Percentiles rank a stretch among this genome's conserved stretches.
Conservation (phyloP, 306 rosid species). For the Medicago truncatula region DNA sequence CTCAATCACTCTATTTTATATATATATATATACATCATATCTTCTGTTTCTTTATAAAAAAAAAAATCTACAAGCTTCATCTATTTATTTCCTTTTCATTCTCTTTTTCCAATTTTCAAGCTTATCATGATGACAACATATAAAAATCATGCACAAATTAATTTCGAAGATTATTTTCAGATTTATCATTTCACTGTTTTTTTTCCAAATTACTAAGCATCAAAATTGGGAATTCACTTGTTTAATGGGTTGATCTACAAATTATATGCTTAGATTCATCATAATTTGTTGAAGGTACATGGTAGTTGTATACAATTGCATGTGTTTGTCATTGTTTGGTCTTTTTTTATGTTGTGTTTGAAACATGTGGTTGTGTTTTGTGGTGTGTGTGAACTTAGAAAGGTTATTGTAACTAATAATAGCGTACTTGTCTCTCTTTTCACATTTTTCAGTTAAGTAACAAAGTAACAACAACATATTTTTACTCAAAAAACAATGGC, state of each 20-base stretch:
- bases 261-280: conserved; percentile 25
- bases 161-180: not conserved
- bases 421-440: conserved; percentile 40
- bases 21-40: not conserved
- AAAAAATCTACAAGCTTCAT: conserved; percentile 10
- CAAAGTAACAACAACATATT: conserved; percentile 16
- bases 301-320: conserved; percentile 9
- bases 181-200: conserved; percentile 39
- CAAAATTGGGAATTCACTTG: conserved; percentile 36
- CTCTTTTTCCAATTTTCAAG: conserved; percentile 18
- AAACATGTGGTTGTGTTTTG: conserved; percentile 30
- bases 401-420: conserved; percentile 28
- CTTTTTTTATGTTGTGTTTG: conserved; percentile 5
- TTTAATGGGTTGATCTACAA: conserved; percentile 54
- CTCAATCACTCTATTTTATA: conserved; percentile 24
- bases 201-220: conserved; percentile 15
- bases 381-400: conserved; percentile 36
- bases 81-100: conserved; percentile 16
- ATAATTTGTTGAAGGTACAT: conserved; percentile 30
- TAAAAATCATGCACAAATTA: conserved; percentile 22
- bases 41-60: not conserved
- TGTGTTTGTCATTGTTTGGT: conserved; percentile 26
- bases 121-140: not conserved
- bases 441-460: conserved; percentile 51
- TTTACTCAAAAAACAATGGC: conserved; percentile 68